These are phyloP conservation scores for Graphilbum ipis-grandicollis DNA, from an alignment of 2,329 filamentous ascomycete species.

Conservation along the genomic window DNA sequence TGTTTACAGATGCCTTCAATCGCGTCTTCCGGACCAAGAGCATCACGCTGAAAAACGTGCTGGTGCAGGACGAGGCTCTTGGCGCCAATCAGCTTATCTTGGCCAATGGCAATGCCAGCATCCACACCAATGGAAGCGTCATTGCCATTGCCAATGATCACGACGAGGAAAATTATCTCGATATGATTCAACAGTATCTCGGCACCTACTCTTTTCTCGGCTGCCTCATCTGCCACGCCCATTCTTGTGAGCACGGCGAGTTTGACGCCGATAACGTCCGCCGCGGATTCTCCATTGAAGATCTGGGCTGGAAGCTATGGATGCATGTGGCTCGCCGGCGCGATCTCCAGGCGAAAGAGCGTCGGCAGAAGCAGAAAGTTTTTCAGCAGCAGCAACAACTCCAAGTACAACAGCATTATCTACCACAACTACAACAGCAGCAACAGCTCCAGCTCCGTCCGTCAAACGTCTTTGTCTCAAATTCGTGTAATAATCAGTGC, in stretches of 20 bases:
- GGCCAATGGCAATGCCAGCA: too few relatives aligned
- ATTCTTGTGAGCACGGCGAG: constrained; percentile 44
- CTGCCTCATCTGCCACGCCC: constrained; percentile 40
- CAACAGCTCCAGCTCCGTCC: neutral
- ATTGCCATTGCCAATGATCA: too few relatives aligned
- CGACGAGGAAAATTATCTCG: constrained; percentile 18
- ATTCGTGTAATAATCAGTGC: constrained; percentile 24
- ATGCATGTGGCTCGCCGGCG: constrained; percentile 8
- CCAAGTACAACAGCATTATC: neutral
- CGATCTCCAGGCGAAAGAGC: constrained; percentile 12
- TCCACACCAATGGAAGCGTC: too few relatives aligned
- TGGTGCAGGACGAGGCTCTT: constrained; percentile 35
- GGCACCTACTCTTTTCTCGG: constrained; percentile 37
- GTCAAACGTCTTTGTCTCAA: neutral
- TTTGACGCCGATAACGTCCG: constrained; percentile 36
- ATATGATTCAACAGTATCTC: constrained; percentile 27
- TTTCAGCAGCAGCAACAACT: neutral
- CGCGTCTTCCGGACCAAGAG: constrained; percentile 30
- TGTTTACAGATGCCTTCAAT: constrained; percentile 41
- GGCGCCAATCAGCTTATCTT: too few relatives aligned
- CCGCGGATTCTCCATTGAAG: constrained; percentile 33
- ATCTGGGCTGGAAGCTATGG: constrained; percentile 7
- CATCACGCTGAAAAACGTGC: constrained; percentile 32
- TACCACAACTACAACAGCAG: neutral
- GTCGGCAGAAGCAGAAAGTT: neutral